Evolutionary conservation across 2,329 filamentous ascomycete species (phyloP).

Genomic region (Blastomyces parvus): DNA sequence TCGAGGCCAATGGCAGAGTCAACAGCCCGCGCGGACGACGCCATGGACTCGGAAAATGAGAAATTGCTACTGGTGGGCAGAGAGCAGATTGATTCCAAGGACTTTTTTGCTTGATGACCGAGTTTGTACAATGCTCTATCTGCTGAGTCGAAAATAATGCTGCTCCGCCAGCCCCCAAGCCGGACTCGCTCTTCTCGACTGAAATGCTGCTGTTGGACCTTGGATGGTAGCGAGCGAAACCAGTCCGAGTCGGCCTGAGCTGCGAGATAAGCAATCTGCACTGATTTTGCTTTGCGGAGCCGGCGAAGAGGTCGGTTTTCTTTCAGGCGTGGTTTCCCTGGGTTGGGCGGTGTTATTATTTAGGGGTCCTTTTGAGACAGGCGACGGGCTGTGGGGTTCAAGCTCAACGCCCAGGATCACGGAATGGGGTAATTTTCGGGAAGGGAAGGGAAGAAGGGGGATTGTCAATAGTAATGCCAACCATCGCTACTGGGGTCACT

Average conservation of each 20-base stretch:
- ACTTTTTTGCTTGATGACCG: slow-evolving; percentile 28
- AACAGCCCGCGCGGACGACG: slow-evolving; percentile 22
- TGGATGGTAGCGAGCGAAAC: slow-evolving; percentile 61
- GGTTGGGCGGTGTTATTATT: background rate
- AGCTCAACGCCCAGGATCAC: background rate
- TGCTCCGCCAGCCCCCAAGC: slow-evolving; percentile 43
- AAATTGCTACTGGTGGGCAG: slow-evolving; percentile 1
- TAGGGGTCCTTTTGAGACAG: background rate
- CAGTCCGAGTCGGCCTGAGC: slow-evolving; percentile 54
- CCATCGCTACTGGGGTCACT: background rate
- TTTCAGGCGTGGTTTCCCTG: slow-evolving; percentile 1
- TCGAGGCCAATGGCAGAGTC: slow-evolving; percentile 35
- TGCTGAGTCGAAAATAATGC: slow-evolving; percentile 47
- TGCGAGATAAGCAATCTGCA: slow-evolving; percentile 30
- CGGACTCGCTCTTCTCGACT: slow-evolving; percentile 60
- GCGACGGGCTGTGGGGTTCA: background rate
- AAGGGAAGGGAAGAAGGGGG: background rate
- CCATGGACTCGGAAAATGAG: slow-evolving; percentile 18
- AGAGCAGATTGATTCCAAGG: slow-evolving; percentile 21
- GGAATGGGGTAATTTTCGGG: background rate
- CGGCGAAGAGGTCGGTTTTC: slow-evolving; percentile 15
- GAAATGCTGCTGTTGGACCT: slow-evolving; percentile 61
- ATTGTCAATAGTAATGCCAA: background rate
- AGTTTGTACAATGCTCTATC: slow-evolving; percentile 50
- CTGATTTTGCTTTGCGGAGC: slow-evolving; percentile 29